phyloP scores from a whole-genome alignment of 257 asterid species.

The Parsonsia alboflavescens region DNA sequence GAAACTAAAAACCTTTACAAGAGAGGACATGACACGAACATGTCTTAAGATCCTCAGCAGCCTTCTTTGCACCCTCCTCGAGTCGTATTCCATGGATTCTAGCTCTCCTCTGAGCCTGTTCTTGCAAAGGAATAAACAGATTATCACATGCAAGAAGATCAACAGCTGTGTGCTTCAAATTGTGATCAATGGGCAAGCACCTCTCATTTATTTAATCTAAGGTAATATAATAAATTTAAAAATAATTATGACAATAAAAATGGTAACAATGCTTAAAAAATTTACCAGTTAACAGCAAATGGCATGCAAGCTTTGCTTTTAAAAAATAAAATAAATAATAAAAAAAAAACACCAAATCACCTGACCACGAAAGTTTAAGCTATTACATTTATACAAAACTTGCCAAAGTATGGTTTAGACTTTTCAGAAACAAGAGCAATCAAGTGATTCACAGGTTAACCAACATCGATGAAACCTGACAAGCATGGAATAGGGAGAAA shows the following conservation, averaged over 20 bases:
- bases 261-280: neutral
- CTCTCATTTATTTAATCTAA: neutral
- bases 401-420: neutral
- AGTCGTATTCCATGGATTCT: constrained; percentile 78
- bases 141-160: constrained; percentile 1
- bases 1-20: neutral
- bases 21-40: constrained; percentile 31
- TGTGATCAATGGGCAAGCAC: neutral
- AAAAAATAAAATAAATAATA: too few species aligned
- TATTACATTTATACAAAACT: neutral
- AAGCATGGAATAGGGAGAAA: neutral
- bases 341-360: neutral
- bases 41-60: constrained; percentile 87
- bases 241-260: too few species aligned
- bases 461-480: neutral
- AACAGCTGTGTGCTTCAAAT: neutral
- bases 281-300: neutral
- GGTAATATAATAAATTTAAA: neutral
- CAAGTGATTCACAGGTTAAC: neutral
- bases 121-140: constrained; percentile 10
- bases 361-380: neutral
- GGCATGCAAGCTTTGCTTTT: neutral
- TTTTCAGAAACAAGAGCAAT: neutral
- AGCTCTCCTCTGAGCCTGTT: constrained; percentile 74
- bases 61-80: constrained; percentile 91